Evolutionary conservation across 805 yeast genomes (phyloP), one percentile per base, ranked within the genome.

Genomic region (Schwanniomyces pseudopolymorphus): DNA sequence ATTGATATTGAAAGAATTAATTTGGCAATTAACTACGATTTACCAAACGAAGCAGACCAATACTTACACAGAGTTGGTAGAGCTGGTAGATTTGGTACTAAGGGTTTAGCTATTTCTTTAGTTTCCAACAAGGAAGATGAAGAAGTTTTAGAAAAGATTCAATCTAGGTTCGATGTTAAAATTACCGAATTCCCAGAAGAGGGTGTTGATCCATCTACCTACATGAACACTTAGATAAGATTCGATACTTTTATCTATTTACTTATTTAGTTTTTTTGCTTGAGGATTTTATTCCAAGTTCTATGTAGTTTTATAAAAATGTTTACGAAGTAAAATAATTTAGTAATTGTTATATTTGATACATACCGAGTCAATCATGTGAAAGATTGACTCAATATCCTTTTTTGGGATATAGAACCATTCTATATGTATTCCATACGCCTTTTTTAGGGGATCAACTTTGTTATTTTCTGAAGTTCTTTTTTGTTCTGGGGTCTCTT

Each of bases 41-140:
- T 92, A 78, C 97, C 99, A 59, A 78, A 72, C 55, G 97, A 91
- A 76, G 96, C 98, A 54, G 98, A 92, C 72, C 97, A 94, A 74
- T 92, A 94, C 74, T 82, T 92, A 68, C 99, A 92, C 79, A 89
- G 99, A 78, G 99, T 92, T 53, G 99, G 99, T 66, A 90, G 99
- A 83, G 99, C 99, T 58, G 99, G 99, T 75, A 91, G 99, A 81
- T 92, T 92, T 63, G 99, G 99, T 78, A 92, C 99, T 67, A 92
- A 92, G 78, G 99, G 99, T 77, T 83, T 94, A 61, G 96, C 97
- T 44, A 80, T 94, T 48, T 89, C 97, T 36, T 88, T 92, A 55
- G 94, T 94, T 45, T 78, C 94, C 37, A 78, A 84, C 48, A 87
- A 83, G 60, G 92, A 84, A 54, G 99, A 94, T 66, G 90, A 89